phyloP scores from a whole-genome alignment of 1,139 yeast species.

The Candida buenavistaensis region DNA sequence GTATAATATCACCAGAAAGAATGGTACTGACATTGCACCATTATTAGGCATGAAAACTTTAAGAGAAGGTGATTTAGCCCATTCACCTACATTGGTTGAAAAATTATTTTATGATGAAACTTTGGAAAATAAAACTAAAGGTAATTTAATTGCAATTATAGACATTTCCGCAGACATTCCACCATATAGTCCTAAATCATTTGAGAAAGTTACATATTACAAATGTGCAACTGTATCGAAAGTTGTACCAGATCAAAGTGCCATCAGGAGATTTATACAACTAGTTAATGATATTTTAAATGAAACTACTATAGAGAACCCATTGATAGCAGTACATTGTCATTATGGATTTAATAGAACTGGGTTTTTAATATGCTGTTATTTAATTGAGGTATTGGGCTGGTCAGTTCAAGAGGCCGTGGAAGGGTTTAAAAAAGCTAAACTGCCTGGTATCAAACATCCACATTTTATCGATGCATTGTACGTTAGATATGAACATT shows the following conservation, averaged over 20 bases:
- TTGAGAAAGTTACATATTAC: conserved; percentile 54
- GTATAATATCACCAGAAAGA: conserved; percentile 36
- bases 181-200: conserved; percentile 65
- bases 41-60: conserved; percentile 75
- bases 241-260: conserved; percentile 66
- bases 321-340: conserved; percentile 68
- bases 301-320: conserved; percentile 22
- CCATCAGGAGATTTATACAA: conserved; percentile 57
- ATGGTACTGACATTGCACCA: conserved; percentile 40
- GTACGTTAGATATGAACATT: conserved; percentile 61
- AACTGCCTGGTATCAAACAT: conserved; percentile 75
- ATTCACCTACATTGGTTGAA: conserved; percentile 61
- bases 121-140: conserved; percentile 16
- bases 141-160: conserved; percentile 55
- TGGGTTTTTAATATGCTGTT: conserved; percentile 72
- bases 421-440: conserved; percentile 55
- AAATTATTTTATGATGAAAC: conserved; percentile 37
- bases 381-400: conserved; percentile 58
- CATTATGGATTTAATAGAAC: conserved; percentile 84
- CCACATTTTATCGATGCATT: conserved; percentile 76
- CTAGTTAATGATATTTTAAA: conserved; percentile 52
- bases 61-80: conserved; percentile 61
- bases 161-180: conserved; percentile 80
- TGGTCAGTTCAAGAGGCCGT: conserved; percentile 67
- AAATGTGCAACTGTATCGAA: conserved; percentile 80